Base-by-base conservation (phyloP, 2,329 filamentous ascomycete species). In the Microascus cirrosus region DNA sequence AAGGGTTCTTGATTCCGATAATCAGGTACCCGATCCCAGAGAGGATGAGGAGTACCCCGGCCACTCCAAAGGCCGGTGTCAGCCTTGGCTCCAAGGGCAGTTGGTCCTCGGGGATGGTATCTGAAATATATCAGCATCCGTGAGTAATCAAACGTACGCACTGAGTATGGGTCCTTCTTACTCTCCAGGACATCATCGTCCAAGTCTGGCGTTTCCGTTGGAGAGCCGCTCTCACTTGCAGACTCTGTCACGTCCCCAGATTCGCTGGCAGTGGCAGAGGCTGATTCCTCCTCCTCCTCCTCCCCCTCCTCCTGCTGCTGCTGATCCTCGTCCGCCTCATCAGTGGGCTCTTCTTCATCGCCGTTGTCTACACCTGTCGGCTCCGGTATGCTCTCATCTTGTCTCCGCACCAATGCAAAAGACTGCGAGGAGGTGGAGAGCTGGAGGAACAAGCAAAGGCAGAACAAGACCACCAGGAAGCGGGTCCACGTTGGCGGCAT, bases 1-100 rank as follows among this genome's bases (percentile, higher is more conserved):
- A 86, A 69, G 81, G 79, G 65, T 90, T 90, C 71, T 90, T 93
- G 66, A 95, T 90, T 1, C 92, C 92, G 63, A 95, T 80, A 22
- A 96, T 71, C 8, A 83, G 79, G 67, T 94, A 87, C 7, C 82
- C 74, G 10, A 79, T 66, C n/a, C 93, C 93, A 10, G 85, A 82
- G 3, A 84, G 67, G 51, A 97, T 77, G 60, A 97, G 76, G 55
- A 96, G 75, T 22, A 86, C 81, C 25, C 92, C 93, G 36, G 85
- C 85, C 54, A 96, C 81, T 2, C 84, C 89, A 71, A 90, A 85
- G 48, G 86, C 90, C 2, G 93, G 91, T 1, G 90, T 96, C 54
- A 97, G 78, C 58, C 70, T 72, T 0, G 93, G 91, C 25, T 81
- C 66, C 36, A 96, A 74, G 0, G 93, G 93, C 20, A 96, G 77